Percentiles rank a stretch among this genome's conserved stretches.
phyloP scores from a whole-genome alignment of 495 filamentous ascomycete genomes.

The Tuber calosporum region DNA sequence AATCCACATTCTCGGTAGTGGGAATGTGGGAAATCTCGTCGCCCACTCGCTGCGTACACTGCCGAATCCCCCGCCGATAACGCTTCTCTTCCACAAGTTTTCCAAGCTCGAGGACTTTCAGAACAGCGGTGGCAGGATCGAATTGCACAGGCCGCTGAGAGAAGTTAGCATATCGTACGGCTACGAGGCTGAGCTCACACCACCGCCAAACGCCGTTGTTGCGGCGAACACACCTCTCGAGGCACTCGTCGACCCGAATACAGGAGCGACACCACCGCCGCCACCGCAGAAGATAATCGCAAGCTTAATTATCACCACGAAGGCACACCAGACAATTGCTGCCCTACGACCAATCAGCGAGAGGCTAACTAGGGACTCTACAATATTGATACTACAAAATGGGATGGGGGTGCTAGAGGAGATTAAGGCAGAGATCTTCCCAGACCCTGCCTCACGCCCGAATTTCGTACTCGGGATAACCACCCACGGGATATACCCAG shows the following conservation, averaged over 20 bases:
- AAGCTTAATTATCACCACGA: slow-evolving; percentile 67
- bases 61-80: slow-evolving; percentile 44
- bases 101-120: slow-evolving; percentile 45
- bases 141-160: slow-evolving; percentile 38
- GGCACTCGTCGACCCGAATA: slow-evolving; percentile 27
- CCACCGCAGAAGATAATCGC: slow-evolving; percentile 48
- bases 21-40: slow-evolving; percentile 52
- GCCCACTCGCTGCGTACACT: slow-evolving; percentile 46
- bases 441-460: slow-evolving; percentile 56
- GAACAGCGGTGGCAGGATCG: slow-evolving; percentile 13
- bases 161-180: slow-evolving; percentile 43
- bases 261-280: slow-evolving; percentile 14
- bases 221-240: slow-evolving; percentile 13
- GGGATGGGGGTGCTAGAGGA: slow-evolving; percentile 75
- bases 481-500: slow-evolving; percentile 56
- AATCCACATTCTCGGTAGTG: slow-evolving; percentile 53
- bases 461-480: slow-evolving; percentile 68
- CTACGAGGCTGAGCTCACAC: slow-evolving; percentile 51
- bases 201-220: slow-evolving; percentile 11
- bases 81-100: slow-evolving; percentile 48
- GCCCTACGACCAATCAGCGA: slow-evolving; percentile 55
- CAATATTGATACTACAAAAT: slow-evolving; percentile 73
- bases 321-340: slow-evolving; percentile 52
- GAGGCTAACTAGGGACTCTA: slow-evolving; percentile 63
- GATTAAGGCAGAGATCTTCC: slow-evolving; percentile 61